phyloP scores from a whole-genome alignment of 2,329 filamentous ascomycete species.

The Arachnomyces sp. region DNA sequence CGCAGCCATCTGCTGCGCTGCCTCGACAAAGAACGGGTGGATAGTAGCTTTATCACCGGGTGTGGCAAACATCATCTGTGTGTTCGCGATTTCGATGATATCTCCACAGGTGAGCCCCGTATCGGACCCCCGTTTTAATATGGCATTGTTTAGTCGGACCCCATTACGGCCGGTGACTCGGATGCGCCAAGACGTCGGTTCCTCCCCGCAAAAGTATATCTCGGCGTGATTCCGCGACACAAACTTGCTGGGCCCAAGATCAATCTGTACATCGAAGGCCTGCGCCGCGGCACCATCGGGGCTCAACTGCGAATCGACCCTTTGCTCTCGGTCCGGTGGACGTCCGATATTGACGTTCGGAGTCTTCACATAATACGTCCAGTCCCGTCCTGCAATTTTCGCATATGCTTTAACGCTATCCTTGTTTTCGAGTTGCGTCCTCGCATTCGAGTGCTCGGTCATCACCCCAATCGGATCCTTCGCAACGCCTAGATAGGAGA shows the following conservation, averaged over 20 bases:
- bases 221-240: constrained; percentile 70
- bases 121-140: constrained; percentile 59
- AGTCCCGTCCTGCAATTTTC: constrained; percentile 44
- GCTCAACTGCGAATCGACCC: constrained; percentile 34
- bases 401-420: constrained; percentile 44
- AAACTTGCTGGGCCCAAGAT: constrained; percentile 76
- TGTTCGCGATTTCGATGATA: constrained; percentile 82
- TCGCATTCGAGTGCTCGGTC: constrained; percentile 39
- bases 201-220: constrained; percentile 65
- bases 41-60: constrained; percentile 67
- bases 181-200: constrained; percentile 65
- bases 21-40: constrained; percentile 61
- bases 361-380: constrained; percentile 47
- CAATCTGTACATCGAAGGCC: constrained; percentile 63
- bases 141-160: constrained; percentile 69
- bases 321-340: constrained; percentile 39
- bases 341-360: constrained; percentile 42
- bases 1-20: constrained; percentile 46
- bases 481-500: constrained; percentile 38
- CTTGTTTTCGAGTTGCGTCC: constrained; percentile 33
- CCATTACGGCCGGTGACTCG: constrained; percentile 87
- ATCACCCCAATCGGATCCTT: constrained; percentile 39
- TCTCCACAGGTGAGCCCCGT: constrained; percentile 72
- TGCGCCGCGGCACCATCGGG: constrained; percentile 38
- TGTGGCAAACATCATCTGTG: constrained; percentile 99